Evolutionary conservation across 371 early-diverging fungal species (phyloP).

Genomic region (Lichtheimia ornata): DNA sequence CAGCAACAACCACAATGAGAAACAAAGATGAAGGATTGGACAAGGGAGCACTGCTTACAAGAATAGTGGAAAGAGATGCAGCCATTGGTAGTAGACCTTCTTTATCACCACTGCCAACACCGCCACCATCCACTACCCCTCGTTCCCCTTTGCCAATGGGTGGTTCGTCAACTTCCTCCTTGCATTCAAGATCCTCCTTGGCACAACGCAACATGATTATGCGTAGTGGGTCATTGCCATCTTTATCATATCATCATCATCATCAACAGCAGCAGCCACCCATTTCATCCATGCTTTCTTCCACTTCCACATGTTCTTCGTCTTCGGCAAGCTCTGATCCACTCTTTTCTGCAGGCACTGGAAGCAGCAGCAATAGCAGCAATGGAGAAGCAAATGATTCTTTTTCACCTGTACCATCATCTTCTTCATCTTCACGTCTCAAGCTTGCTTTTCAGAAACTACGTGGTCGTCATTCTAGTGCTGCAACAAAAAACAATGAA

Average conservation of each 20-base stretch:
- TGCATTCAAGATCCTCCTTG: not conserved
- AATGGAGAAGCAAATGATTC: too few species aligned
- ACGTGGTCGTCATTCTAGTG: not conserved
- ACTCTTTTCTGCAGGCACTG: too few species aligned
- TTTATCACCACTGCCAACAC: too few species aligned
- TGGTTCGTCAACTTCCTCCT: slow-evolving; percentile 4
- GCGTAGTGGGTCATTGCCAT: too few species aligned
- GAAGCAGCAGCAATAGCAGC: not conserved
- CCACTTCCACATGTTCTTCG: not conserved
- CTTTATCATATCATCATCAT: too few species aligned
- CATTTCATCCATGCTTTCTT: not conserved
- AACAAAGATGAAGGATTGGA: not conserved
- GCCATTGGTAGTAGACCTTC: too few species aligned
- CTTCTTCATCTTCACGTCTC: slow-evolving; percentile 10
- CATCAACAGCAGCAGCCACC: not conserved
- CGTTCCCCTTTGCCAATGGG: slow-evolving; percentile 3
- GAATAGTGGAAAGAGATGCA: not conserved
- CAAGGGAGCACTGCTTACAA: not conserved
- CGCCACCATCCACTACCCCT: slow-evolving; percentile 4
- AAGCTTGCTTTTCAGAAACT: slow-evolving; percentile 13
- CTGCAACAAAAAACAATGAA: too few species aligned
- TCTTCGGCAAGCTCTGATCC: not conserved
- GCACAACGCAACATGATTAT: too few species aligned
- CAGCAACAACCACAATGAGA: not conserved
- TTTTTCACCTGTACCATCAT: slow-evolving; percentile 2